Evolutionary conservation across 331 rosid genomes (phyloP), one percentile per base, ranked within the genome.

Genomic region (Ulmus americana): DNA sequence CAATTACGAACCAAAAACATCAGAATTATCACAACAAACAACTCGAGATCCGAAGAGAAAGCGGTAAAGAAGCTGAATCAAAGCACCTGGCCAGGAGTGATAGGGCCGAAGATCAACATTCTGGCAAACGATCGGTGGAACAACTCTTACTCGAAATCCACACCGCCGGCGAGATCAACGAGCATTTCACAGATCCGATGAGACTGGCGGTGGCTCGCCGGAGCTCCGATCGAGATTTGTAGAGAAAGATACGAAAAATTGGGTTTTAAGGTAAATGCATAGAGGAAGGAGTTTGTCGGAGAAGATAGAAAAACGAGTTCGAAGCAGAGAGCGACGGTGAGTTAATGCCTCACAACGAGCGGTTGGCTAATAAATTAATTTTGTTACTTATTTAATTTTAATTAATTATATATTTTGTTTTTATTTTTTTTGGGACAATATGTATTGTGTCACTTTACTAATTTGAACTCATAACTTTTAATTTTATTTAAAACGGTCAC

Each of bases 71-170:
- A 28, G 16, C 6, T 3, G 22, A 56, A 28, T 12, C 6, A 1
- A 60, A 62, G 70, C 63, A 86, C 96, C 96, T 90, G 96, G 49
- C 86, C 90, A 60, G 85, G 86, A 73, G 96, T 82, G 8, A 90
- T 64, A 15, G 87, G 88, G 70, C 85, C 64, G 45, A 68, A 70
- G 74, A 82, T 76, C 60, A 69, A 68, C 95, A 90, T 90, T 68
- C 67, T 9, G 64, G 11, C 7, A 54, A 55, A 52, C 18, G 51
- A 44, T 13, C n/a, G 42, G 4, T 43, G 64, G 41, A 9, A n/a
- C 42, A 56, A 3, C 0, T 43, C 14, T 58, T 39, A 9, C 5
- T 0, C 11, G 4, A 4, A n/a, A 41, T 39, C 38, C 11, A 3
- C 14, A 8, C 10, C 53, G 48, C 8, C 56, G 40, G 38, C 38